Evolutionary conservation across 73 alveolate genomes (phyloP), one percentile per base, ranked within the genome.

Genomic region (Paramecium primaurelia): DNA sequence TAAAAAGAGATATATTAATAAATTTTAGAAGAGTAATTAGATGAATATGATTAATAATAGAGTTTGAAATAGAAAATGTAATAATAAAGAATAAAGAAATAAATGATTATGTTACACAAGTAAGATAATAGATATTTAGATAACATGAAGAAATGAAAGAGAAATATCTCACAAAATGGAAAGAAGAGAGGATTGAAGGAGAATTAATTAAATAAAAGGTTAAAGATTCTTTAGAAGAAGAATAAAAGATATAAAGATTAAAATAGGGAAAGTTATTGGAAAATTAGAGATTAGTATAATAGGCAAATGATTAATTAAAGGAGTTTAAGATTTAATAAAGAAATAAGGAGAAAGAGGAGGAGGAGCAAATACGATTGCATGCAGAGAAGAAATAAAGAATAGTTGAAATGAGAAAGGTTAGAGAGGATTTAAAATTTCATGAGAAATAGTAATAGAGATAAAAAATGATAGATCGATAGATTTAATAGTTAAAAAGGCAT

Each of bases 341-440:
- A 40, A 8, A 45, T 2, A 80, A 80, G 38, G 91, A 80, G 73
- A 80, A 44, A 49, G 77, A 80, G 8, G 75, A 80, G 30, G 91
- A 80, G 22, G 71, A 80, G 9, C 30, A 25, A 28, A 80, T 80
- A n/a, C 25, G 38, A 80, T 18, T 0, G 14, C 49, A 80, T 80
- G 91, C 91, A 80, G 91, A 80, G n/a, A 80, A 80, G 36, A 80
- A 80, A 49, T 40, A 45, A 25, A 80, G 73, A 80, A 80, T 80
- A 45, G 44, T 30, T 10, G 91, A 80, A 3, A 80, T 80, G 91
- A 80, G 91, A 49, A 80, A 80, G 30, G 51, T 80, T 40, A 80
- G 91, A 80, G 91, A 80, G 47, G 90, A 77, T 25, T 25, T 77
- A 16, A 77, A 77, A 45, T 77, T 77, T 22, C 40, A 45, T 28